Evolutionary conservation across 2,329 filamentous ascomycete genomes (phyloP), one percentile per base, ranked within the genome.

Genomic region (Arthroderma uncinatum): DNA sequence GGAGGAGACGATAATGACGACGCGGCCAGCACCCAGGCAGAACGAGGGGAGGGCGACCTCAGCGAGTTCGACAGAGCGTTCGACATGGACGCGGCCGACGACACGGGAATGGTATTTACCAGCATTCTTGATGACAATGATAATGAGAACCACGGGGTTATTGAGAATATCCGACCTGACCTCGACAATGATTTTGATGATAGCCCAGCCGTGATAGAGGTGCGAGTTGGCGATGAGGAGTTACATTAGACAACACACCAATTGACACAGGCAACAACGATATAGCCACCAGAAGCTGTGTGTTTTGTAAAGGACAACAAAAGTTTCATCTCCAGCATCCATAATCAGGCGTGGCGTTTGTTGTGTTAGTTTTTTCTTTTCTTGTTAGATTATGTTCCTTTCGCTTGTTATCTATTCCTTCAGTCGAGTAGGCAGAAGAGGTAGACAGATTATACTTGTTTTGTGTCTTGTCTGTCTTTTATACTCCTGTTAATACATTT

Each of bases 181-280:
- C 67, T 64, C 14, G 10, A 0, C 14, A 21, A 21, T 10, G 69
- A 66, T 23, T 70, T 68, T 10, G 67, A 71, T 37, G 69, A 73
- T 28, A 70, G 73, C 3, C 63, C 73, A 19, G 70, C 73, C 2
- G 73, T 75, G 34, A 67, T 73, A 53, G 73, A 76, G 62, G 62
- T 75, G 34, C 68, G 64, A 44, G 67, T 74, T 40, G 65, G 64
- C 19, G 70, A 72, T 14, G 70, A 73, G 9, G 67, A 71, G 21
- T 48, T 37, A 12, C 56, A 55, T 48, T 56, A 36, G 28, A 44
- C n/a, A n/a, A n/a, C n/a, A n/a, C n/a, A n/a, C n/a, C n/a, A n/a
- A n/a, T n/a, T n/a, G n/a, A n/a, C n/a, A n/a, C n/a, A n/a, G n/a
- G n/a, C n/a, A n/a, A n/a, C n/a, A n/a, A n/a, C n/a, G n/a, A n/a